Conservation (phyloP, 2,329 filamentous ascomycete species). For the Dactylellina parvicollis region DNA sequence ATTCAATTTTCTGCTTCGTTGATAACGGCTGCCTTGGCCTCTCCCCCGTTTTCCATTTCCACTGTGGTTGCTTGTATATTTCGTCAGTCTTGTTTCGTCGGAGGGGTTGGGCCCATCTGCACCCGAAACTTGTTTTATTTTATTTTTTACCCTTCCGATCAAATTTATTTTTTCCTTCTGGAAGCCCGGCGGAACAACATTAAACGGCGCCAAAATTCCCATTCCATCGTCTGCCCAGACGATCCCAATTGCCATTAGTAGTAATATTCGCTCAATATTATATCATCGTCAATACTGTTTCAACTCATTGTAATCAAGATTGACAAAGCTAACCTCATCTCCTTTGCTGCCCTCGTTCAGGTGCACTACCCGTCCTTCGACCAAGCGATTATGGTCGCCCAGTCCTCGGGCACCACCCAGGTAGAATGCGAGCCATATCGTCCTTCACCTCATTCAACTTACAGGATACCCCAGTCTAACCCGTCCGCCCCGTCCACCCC, state of each 20-base stretch:
- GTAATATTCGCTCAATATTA: constrained; percentile 3
- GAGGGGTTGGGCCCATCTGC: constrained; percentile 18
- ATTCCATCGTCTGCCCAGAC: background rate
- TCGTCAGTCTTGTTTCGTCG: background rate
- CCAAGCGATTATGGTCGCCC: constrained; percentile 54
- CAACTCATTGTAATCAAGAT: too few species aligned
- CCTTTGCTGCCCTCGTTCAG: constrained; percentile 11
- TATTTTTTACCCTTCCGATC: constrained; percentile 8
- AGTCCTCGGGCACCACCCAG: constrained; percentile 50
- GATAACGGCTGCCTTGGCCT: background rate
- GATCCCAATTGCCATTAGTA: constrained; percentile 36
- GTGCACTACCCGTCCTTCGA: constrained; percentile 52
- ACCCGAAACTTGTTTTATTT: constrained; percentile 23
- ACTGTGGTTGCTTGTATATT: constrained; percentile 14
- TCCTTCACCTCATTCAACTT: constrained; percentile 42
- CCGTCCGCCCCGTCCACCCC: constrained; percentile 46
- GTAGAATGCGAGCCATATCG: constrained; percentile 54
- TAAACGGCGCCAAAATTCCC: constrained; percentile 25
- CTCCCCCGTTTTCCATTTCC: background rate
- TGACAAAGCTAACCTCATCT: constrained; percentile 15
- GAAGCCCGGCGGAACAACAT: constrained; percentile 37
- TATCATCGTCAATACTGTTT: background rate
- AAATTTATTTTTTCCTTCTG: constrained; percentile 24
- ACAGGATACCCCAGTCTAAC: constrained; percentile 48
- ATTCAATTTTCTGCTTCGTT: background rate